Conservation (phyloP, 1,284 basidiomycete genomes). For the Pulchroboletus neoregius region DNA sequence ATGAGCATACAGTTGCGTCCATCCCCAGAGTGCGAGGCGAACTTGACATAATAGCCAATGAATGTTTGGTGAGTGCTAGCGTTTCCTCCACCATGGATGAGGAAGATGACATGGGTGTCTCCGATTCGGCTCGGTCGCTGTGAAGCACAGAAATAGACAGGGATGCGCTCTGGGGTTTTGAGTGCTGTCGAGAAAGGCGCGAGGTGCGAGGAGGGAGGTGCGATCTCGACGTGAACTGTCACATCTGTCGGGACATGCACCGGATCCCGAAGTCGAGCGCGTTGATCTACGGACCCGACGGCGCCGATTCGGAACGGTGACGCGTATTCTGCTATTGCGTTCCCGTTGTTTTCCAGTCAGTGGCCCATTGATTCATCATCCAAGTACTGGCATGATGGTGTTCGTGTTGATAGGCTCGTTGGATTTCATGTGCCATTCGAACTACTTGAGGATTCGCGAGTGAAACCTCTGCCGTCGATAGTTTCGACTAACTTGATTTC, state of each 20-base stretch:
- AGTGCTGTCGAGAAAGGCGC: conserved; percentile 6
- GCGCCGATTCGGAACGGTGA: neutral
- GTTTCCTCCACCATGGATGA: conserved; percentile 19
- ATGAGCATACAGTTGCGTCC: neutral
- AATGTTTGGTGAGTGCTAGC: neutral
- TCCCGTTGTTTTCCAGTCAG: conserved; percentile 12
- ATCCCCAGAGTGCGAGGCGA: neutral
- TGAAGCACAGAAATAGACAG: conserved; percentile 17
- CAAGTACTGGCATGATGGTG: too few relatives aligned
- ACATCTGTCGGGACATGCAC: conserved; percentile 11
- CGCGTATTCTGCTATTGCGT: neutral
- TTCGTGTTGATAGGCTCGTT: too few relatives aligned
- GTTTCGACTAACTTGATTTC: too few relatives aligned
- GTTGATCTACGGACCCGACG: conserved; percentile 5
- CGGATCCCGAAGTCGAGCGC: conserved; percentile 5
- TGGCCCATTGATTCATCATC: too few relatives aligned
- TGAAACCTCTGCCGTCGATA: too few relatives aligned
- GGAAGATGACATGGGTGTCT: conserved; percentile 14
- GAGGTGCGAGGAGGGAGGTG: conserved; percentile 1
- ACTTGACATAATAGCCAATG: conserved; percentile 1
- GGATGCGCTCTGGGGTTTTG: conserved; percentile 13
- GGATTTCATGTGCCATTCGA: too few relatives aligned
- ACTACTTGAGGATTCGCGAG: too few relatives aligned
- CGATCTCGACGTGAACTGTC: conserved; percentile 8
- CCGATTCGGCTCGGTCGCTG: neutral